Evolutionary conservation across 148 eudicot species (phyloP).

Genomic region (Nepenthes gracilis): DNA sequence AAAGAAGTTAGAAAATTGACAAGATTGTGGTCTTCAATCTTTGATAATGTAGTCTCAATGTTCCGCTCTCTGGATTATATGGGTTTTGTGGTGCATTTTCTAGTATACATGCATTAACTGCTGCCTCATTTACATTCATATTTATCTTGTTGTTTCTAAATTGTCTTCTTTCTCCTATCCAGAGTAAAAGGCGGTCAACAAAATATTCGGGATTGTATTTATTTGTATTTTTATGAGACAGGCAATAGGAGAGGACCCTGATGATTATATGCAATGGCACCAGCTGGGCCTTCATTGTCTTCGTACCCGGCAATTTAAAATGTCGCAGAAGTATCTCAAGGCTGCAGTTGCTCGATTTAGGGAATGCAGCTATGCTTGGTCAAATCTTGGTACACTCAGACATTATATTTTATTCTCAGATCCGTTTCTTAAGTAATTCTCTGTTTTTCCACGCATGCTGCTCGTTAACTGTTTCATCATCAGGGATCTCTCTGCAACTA

Average conservation of each 20-base stretch:
- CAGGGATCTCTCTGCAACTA: slow-evolving; percentile 83
- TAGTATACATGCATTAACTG: too few species aligned
- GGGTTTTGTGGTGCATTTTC: too few species aligned
- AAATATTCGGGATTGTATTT: neutral
- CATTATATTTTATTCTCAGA: neutral
- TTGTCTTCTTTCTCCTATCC: too few species aligned
- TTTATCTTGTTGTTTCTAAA: too few species aligned
- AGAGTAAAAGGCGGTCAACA: too few species aligned
- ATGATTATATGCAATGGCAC: slow-evolving; percentile 90
- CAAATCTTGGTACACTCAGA: slow-evolving; percentile 63
- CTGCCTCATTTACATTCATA: too few species aligned
- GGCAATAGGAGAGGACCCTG: slow-evolving; percentile 90
- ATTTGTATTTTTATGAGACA: slow-evolving; percentile 16
- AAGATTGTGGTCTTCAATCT: too few species aligned
- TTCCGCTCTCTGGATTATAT: too few species aligned
- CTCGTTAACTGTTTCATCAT: neutral
- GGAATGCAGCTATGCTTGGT: slow-evolving; percentile 88
- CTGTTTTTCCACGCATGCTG: neutral
- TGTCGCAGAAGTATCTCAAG: slow-evolving; percentile 77
- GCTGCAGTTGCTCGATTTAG: slow-evolving; percentile 71
- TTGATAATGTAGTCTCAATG: too few species aligned
- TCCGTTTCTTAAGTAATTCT: neutral
- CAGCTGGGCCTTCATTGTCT: slow-evolving; percentile 94
- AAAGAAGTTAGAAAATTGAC: too few species aligned
- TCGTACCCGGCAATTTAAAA: slow-evolving; percentile 62